Evolutionary conservation across 2,329 filamentous ascomycete genomes (phyloP).

Genomic region (Talaromyces rugulosus): DNA sequence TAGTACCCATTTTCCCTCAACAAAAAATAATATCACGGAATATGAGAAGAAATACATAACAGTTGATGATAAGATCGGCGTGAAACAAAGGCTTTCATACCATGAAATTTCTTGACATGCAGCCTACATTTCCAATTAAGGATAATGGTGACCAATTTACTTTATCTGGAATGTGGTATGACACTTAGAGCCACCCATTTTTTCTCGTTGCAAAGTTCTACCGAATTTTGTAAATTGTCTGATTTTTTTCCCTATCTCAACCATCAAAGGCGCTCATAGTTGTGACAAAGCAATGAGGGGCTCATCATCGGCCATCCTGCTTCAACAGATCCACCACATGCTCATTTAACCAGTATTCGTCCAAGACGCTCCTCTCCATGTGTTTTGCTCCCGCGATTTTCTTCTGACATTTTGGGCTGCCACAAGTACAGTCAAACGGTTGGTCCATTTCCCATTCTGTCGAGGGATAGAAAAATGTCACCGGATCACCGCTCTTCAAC

Average conservation of each 20-base stretch:
- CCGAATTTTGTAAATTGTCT: background rate
- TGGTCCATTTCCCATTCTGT: slow-evolving; percentile 49
- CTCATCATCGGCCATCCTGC: slow-evolving; percentile 13
- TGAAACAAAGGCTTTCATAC: background rate
- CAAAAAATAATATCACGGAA: background rate
- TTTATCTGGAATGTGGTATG: background rate
- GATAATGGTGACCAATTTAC: background rate
- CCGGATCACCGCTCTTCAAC: slow-evolving; percentile 36
- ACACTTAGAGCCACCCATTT: background rate
- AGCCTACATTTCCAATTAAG: background rate
- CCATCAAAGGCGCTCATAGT: background rate
- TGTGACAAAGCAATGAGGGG: background rate
- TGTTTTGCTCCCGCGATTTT: slow-evolving; percentile 37
- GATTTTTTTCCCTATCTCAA: background rate
- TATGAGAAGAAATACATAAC: background rate
- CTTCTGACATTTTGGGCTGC: slow-evolving; percentile 31
- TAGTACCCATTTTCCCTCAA: background rate
- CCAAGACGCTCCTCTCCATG: slow-evolving; percentile 29
- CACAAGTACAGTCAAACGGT: slow-evolving; percentile 42
- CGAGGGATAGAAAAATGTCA: slow-evolving; percentile 49
- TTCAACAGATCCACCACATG: slow-evolving; percentile 34
- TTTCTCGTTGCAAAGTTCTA: background rate
- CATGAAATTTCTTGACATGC: background rate
- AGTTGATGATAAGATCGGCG: too few relatives aligned
- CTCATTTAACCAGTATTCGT: slow-evolving; percentile 40